These are phyloP conservation scores for Centrapalus pauciflorus DNA, from an alignment of 129 eudicot genomes.

Conservation along the genomic window DNA sequence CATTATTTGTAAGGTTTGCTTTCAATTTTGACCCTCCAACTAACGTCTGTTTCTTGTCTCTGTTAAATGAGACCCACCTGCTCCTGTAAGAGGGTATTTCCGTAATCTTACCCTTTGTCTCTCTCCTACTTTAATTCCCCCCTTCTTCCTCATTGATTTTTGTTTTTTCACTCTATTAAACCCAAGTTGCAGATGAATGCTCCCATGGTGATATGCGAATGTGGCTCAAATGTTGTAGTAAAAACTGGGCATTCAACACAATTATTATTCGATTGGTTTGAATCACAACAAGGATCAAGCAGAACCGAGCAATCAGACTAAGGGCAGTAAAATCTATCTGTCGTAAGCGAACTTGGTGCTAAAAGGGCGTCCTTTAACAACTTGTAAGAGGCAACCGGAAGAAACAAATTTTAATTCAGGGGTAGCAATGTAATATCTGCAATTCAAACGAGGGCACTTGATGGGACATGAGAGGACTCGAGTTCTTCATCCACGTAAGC, in stretches of 20 bases:
- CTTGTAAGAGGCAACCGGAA: conserved; percentile 60
- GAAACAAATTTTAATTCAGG: conserved; percentile 61
- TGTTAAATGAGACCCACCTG: too few species aligned
- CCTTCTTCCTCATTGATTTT: too few species aligned
- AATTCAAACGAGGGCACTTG: conserved; percentile 62
- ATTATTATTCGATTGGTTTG: conserved; percentile 37
- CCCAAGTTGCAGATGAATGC: too few species aligned
- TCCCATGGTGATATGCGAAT: too few species aligned
- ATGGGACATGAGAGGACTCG: conserved; percentile 45
- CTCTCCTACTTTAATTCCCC: too few species aligned
- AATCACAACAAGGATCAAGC: conserved; percentile 55
- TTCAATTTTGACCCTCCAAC: too few species aligned
- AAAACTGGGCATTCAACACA: conserved; percentile 77
- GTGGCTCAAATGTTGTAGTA: too few species aligned
- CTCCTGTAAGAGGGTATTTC: too few species aligned
- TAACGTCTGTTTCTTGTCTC: too few species aligned
- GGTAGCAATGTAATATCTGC: conserved; percentile 71
- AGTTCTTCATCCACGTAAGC: conserved; percentile 68
- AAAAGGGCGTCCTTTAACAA: conserved; percentile 45
- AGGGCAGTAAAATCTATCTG: conserved; percentile 57
- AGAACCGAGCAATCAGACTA: conserved; percentile 64
- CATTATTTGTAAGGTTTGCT: too few species aligned
- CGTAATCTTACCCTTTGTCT: too few species aligned
- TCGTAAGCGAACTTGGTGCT: conserved; percentile 38
- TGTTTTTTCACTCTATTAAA: too few species aligned